Evolutionary conservation across 306 rosid genomes (phyloP).

Genomic region (peach (Prunus persica)): DNA sequence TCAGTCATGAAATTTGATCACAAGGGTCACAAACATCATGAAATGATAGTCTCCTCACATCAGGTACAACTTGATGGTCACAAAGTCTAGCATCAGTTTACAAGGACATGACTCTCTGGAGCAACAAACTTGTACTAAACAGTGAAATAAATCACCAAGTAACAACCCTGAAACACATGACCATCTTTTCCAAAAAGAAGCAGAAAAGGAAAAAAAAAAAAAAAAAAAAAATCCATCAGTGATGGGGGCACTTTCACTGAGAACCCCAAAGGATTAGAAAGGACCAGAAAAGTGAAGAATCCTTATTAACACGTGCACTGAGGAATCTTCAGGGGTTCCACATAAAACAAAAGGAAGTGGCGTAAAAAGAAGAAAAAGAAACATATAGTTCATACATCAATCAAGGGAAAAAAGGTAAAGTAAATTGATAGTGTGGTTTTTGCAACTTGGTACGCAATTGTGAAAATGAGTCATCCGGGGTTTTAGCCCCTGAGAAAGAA

Average conservation of each 20-base stretch:
- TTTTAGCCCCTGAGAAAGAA: slow-evolving; percentile 11
- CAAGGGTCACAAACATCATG: neutral
- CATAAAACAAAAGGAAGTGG: slow-evolving; percentile 30
- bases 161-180: slow-evolving; percentile 25
- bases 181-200: slow-evolving; percentile 34
- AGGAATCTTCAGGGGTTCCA: slow-evolving; percentile 41
- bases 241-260: slow-evolving; percentile 34
- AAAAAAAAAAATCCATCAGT: neutral
- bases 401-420: slow-evolving; percentile 20
- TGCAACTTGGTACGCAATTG: neutral
- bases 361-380: slow-evolving; percentile 8
- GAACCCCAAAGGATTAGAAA: neutral
- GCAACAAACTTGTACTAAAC: slow-evolving; percentile 5
- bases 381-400: slow-evolving; percentile 10
- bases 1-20: slow-evolving; percentile 11
- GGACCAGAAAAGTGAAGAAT: neutral
- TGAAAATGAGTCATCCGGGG: too few relatives aligned
- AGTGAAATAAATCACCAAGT: slow-evolving; percentile 12
- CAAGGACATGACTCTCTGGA: neutral
- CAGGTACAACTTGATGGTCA: slow-evolving; percentile 5
- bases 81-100: neutral
- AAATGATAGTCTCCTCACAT: neutral
- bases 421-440: slow-evolving; percentile 8
- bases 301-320: slow-evolving; percentile 9
- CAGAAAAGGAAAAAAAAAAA: neutral